Evolutionary conservation across 192 early-diverging fungal genomes (phyloP), one percentile per base, ranked within the genome.

Genomic region (Backusella mclennaniae): DNA sequence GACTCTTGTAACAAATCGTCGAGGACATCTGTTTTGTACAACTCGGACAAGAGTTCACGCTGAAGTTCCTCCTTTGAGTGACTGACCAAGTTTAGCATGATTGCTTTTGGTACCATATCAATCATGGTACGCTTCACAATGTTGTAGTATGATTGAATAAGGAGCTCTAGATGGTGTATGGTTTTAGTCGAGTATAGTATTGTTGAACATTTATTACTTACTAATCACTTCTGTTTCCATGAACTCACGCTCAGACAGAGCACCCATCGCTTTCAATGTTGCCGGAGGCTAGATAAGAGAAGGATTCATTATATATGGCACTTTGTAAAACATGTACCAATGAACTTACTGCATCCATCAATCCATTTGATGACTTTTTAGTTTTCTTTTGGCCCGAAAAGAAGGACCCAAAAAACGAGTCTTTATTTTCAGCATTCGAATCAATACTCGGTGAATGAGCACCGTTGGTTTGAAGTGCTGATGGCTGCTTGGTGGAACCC

Each of bases 221-320:
- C 93, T 99, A 80, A 99, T 99, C 29, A 99, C 96, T 85, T 99
- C 98, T 2, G 94, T 99, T 74, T 99, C 98, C 87, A 97, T 94
- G 83, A 92, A 88, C 85, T 99, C 98, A 63, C 97, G 92, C 82
- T 99, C 98, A 33, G 97, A 98, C 35, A 99, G 84, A 70, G 93
- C 97, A 75, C 97, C 97, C 21, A 92, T 91, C 0, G 98, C 96
- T 86, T 97, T 99, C 77, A 99, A 87, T 36, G 96, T 92, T 11
- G 92, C 77, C 49, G 95, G 95, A 38, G 95, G 95, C 93, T 95
- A 82, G 33, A 33, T 7, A 31, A 19, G 4, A 69, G 41, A 19
- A 17, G n/a, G 9, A 0, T 9, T 1, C 29, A 35, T 19, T 44
- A 74, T 0, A 49, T 19, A 17, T 19, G 4, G 6, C 17, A 41